These are phyloP conservation scores for Sphagnum tenellum DNA, from an alignment of 225 moss, liverwort and hornwort genomes.

Conservation along the genomic window DNA sequence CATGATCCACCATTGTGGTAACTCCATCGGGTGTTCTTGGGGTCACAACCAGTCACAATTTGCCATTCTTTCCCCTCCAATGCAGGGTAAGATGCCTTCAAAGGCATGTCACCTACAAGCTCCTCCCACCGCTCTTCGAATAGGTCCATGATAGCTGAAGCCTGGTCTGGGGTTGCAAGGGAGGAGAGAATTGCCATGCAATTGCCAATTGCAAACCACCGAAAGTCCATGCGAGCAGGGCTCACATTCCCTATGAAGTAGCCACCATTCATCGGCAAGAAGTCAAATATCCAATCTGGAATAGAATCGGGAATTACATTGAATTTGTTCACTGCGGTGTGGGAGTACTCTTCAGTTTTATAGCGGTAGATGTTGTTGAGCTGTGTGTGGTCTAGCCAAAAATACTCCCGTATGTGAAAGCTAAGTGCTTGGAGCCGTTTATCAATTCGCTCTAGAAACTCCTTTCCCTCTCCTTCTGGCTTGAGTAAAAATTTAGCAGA, in stretches of 20 bases:
- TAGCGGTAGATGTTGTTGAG: conserved; percentile 43
- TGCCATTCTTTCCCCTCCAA: conserved; percentile 42
- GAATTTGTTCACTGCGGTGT: conserved; percentile 50
- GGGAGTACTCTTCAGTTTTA: conserved; percentile 49
- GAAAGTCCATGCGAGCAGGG: conserved; percentile 45
- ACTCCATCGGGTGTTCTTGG: conserved; percentile 51
- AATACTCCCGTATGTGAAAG: conserved; percentile 51
- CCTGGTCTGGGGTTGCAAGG: conserved; percentile 42
- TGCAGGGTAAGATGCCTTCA: conserved; percentile 40
- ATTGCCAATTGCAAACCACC: conserved; percentile 45
- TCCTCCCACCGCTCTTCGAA: conserved; percentile 49
- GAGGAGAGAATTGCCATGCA: conserved; percentile 43
- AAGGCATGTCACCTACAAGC: conserved; percentile 46
- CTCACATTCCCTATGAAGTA: conserved; percentile 50
- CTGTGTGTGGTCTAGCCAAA: conserved; percentile 46
- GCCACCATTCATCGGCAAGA: conserved; percentile 46
- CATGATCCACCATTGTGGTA: conserved; percentile 49
- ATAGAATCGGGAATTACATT: conserved; percentile 49
- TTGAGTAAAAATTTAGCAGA: conserved; percentile 32
- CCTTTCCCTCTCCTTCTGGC: conserved; percentile 43
- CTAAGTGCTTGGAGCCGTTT: conserved; percentile 39
- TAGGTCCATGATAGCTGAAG: conserved; percentile 42
- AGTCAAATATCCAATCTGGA: conserved; percentile 47
- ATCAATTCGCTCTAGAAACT: conserved; percentile 45
- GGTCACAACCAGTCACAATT: conserved; percentile 48